Percentiles rank a stretch among this genome's conserved stretches.
phyloP scores from a whole-genome alignment of 352 stramenopile species.

The Phytophthora lateralis region DNA sequence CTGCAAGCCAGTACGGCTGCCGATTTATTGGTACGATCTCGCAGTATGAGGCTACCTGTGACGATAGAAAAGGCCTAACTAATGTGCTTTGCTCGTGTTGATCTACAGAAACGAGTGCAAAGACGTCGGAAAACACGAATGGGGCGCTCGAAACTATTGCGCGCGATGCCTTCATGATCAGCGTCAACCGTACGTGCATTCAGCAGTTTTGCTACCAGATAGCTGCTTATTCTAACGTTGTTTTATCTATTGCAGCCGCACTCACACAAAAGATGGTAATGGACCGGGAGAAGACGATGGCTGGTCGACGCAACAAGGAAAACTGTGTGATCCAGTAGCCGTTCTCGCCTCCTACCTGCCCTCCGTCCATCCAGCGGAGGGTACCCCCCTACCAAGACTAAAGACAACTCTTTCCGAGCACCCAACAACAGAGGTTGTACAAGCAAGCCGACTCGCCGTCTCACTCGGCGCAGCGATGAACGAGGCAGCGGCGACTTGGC shows the following conservation, averaged over 20 bases:
- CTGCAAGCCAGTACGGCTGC: constrained; percentile 84
- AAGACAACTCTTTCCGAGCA: constrained; percentile 46
- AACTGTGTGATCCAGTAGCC: constrained; percentile 79
- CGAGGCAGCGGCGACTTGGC: constrained; percentile 26
- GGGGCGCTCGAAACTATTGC: constrained; percentile 87
- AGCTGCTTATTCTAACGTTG: constrained; percentile 7
- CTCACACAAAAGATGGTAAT: constrained; percentile 82
- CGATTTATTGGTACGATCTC: constrained; percentile 80
- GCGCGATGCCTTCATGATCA: constrained; percentile 86
- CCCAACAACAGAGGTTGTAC: constrained; percentile 52
- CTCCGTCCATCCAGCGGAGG: constrained; percentile 1
- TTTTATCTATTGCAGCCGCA: constrained; percentile 43
- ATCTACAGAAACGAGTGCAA: constrained; percentile 86
- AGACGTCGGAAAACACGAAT: constrained; percentile 89
- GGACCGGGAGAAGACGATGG: constrained; percentile 79
- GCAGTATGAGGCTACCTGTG: background rate
- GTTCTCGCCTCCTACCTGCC: background rate
- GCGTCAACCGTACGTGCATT: constrained; percentile 76
- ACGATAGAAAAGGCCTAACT: constrained; percentile 12
- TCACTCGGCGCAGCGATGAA: constrained; percentile 23
- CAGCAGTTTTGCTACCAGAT: background rate
- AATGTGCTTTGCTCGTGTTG: constrained; percentile 1
- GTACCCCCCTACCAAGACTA: constrained; percentile 26
- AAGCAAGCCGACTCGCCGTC: constrained; percentile 39
- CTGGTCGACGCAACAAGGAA: constrained; percentile 74